Evolutionary conservation across 2,329 filamentous ascomycete species (phyloP), one percentile per base, ranked within the genome.

Genomic region (Fusarium siculi): DNA sequence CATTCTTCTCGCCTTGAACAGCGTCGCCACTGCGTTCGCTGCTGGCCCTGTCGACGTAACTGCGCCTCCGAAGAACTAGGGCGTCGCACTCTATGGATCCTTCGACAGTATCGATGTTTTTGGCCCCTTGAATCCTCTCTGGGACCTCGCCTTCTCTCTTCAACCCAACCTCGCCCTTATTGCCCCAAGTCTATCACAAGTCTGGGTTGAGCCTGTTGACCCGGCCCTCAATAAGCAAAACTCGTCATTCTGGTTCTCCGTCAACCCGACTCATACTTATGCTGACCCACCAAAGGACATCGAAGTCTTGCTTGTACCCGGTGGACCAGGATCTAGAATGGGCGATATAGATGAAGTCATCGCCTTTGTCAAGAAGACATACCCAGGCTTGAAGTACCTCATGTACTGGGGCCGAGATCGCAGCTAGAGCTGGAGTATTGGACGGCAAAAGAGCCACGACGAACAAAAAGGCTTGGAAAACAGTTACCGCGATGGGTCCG

Each of bases 401-500:
- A 6, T 49, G 30, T 30, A 49, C 46, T 5, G 46, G 46, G 8
- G 11, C 46, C 4, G 46, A 28, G 15, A 49, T 49, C 19, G 30
- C 30, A n/a, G 46, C 46, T 15, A 50, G 19, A 23, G 47, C 89
- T 0, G 90, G 89, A 0, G 76, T 91, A 1, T 78, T 93, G 23
- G 84, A 91, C 63, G 87, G 87, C 0, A 84, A 81, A 50, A 81
- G 80, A n/a, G 91, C 89, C 3, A 92, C 91, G 2, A 88, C 87
- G 3, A 92, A 92, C 76, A 92, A 92, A 78, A 73, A 76, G 5
- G 80, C 83, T 0, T 91, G 47, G 47, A 50, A 50, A 14, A 23
- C 82, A 79, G 12, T 76, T 80, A 2, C 76, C 82, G n/a, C 47
- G 14, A 50, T 50, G 47, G 82, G 86, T 1, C 81, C 83, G 0